Base-by-base conservation (phyloP, 1,284 basidiomycete species). In the Naganishia albida region DNA sequence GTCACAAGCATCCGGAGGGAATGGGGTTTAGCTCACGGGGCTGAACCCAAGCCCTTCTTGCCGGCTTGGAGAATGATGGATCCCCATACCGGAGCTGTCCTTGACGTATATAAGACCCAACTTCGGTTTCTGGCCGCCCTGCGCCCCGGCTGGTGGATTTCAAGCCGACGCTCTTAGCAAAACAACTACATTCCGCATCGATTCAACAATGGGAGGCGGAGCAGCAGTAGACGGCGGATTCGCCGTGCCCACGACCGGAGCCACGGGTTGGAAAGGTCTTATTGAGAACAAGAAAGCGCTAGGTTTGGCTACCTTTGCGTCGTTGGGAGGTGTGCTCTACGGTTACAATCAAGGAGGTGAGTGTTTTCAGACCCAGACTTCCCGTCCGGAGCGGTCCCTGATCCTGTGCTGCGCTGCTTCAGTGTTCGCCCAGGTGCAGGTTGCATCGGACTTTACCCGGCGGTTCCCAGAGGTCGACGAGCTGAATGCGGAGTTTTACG, bases 261-360 rank as follows among this genome's bases (percentile, higher is more conserved):
- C 71, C 18, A 63, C 74, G 25, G 53, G 75, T 43, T 77, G 71
- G 71, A 66, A 70, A 62, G 75, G 75, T 54, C 67, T 77, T 20
- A 67, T 73, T 64, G 67, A 72, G 42, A 77, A 77, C 65, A 69
- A 71, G 25, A 69, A 70, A 65, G 70, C 71, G 15, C 59, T 77
- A 4, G 67, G 68, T 44, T 44, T 75, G 23, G 71, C 74, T 12
- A 65, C 51, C 2, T 79, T 79, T 56, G 76, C 75, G 0, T 75
- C 74, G 1, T 63, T 77, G n/a, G 77, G 77, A 30, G 77, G 76
- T 70, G 76, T 79, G 2, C 67, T 79, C 2, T 78, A 78, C 67
- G 76, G 76, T 18, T 77, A 76, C 70, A 76, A 75, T 65, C 72
- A 72, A 67, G 67, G 66, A 18, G 52, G 52, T 54, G 12, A n/a